phyloP scores from a whole-genome alignment of 1,284 basidiomycete genomes.

The Tilletia indica region DNA sequence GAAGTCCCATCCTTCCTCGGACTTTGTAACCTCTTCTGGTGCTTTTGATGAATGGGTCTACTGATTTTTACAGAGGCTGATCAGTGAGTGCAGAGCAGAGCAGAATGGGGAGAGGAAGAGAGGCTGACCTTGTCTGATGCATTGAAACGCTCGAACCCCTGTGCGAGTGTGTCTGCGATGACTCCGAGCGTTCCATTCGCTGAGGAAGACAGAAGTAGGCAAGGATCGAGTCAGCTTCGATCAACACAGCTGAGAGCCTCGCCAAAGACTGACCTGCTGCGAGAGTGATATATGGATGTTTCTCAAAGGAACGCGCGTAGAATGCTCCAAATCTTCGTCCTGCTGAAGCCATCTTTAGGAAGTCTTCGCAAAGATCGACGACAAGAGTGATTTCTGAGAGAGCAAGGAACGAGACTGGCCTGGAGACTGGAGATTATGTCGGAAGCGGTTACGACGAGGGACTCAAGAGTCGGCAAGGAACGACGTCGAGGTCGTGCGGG shows the following conservation, averaged over 20 bases:
- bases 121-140: not conserved
- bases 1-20: slow-evolving; percentile 35
- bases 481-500: too few species aligned
- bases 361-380: not conserved
- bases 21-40: not conserved
- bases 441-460: too few species aligned
- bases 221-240: not conserved
- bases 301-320: slow-evolving; percentile 48
- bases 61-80: not conserved
- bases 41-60: not conserved
- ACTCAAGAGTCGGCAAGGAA: too few species aligned
- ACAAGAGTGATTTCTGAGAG: too few species aligned
- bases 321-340: slow-evolving; percentile 39
- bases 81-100: not conserved
- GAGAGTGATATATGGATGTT: slow-evolving; percentile 49
- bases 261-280: slow-evolving; percentile 26
- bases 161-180: slow-evolving; percentile 49
- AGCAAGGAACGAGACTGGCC: too few species aligned
- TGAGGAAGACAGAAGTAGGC: not conserved
- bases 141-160: slow-evolving; percentile 41
- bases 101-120: not conserved
- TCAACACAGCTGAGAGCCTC: too few species aligned
- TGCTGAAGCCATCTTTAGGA: slow-evolving; percentile 2
- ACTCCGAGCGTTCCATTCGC: slow-evolving; percentile 49
- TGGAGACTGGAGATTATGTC: too few species aligned